Evolutionary conservation across 495 filamentous ascomycete species (phyloP).

Genomic region (Penicillium fimorum): DNA sequence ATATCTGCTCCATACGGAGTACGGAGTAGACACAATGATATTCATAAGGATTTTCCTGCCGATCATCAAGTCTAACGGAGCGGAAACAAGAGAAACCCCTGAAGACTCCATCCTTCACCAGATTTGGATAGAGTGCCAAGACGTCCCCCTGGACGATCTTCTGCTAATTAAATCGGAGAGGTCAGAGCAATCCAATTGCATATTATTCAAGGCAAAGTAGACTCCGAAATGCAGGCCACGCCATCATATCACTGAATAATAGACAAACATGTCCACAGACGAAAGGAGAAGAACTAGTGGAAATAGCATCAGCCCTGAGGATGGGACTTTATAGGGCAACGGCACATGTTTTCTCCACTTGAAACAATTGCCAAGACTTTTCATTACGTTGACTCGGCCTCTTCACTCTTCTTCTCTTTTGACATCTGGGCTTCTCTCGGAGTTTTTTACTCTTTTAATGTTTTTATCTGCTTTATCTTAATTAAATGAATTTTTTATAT

Average conservation of each 20-base stretch:
- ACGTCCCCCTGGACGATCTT: constrained; percentile 3
- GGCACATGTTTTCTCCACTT: constrained; percentile 2
- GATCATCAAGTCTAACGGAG: background rate
- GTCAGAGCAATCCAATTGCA: background rate
- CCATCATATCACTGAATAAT: background rate
- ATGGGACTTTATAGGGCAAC: background rate
- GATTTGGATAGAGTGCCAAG: constrained; percentile 13
- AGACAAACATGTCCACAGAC: background rate
- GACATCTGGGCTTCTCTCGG: background rate
- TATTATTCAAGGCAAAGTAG: background rate
- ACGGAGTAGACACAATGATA: too few species aligned
- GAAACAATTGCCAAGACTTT: constrained; percentile 8
- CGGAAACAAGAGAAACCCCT: background rate
- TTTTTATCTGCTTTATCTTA: background rate
- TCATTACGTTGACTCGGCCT: constrained; percentile 6
- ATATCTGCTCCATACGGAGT: too few species aligned
- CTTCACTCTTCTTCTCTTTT: background rate
- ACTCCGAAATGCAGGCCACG: background rate
- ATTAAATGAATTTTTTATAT: background rate
- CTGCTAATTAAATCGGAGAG: constrained; percentile 3
- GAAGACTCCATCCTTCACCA: background rate
- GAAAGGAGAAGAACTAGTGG: constrained; percentile 12
- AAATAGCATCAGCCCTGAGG: background rate
- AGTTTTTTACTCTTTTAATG: background rate
- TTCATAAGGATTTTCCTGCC: background rate